phyloP scores from a whole-genome alignment of 495 filamentous ascomycete species.

The Platismatia glauca region DNA sequence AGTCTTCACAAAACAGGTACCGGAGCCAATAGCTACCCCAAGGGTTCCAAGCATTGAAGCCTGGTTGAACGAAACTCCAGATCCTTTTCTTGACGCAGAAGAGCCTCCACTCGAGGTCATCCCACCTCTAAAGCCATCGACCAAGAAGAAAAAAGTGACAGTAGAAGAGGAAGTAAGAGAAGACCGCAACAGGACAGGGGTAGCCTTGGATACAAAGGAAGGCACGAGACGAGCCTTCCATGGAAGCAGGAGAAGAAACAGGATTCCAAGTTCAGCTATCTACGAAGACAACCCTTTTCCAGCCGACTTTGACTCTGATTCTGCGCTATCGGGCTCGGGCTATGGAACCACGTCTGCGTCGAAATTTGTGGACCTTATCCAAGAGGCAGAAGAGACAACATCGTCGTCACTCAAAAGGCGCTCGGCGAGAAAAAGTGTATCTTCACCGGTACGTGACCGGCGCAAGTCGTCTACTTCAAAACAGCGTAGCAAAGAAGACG shows the following conservation, averaged over 20 bases:
- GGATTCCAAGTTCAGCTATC: slow-evolving; percentile 23
- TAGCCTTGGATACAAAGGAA: slow-evolving; percentile 22
- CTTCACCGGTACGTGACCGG: slow-evolving; percentile 16
- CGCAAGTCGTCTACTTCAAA: slow-evolving; percentile 14
- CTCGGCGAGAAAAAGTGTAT: slow-evolving; percentile 17
- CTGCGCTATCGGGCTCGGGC: slow-evolving; percentile 14
- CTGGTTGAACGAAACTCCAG: slow-evolving; percentile 64
- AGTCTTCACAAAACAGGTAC: slow-evolving; percentile 47
- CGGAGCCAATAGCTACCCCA: slow-evolving; percentile 44
- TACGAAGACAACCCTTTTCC: slow-evolving; percentile 25
- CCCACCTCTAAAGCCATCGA: slow-evolving; percentile 28
- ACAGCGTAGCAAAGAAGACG: slow-evolving; percentile 24
- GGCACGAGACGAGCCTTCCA: slow-evolving; percentile 19
- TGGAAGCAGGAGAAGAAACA: slow-evolving; percentile 24
- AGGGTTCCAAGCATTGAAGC: slow-evolving; percentile 57
- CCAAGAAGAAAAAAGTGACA: slow-evolving; percentile 17
- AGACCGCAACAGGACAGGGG: slow-evolving; percentile 24
- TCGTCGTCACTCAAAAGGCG: slow-evolving; percentile 19
- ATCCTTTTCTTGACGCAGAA: slow-evolving; percentile 57
- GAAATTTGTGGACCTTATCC: slow-evolving; percentile 23
- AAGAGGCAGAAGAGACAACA: slow-evolving; percentile 14
- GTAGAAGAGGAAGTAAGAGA: slow-evolving; percentile 10
- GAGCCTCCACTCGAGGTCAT: slow-evolving; percentile 37
- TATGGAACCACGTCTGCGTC: slow-evolving; percentile 17
- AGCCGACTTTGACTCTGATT: slow-evolving; percentile 16